A percentile compares a stretch with the other conserved stretches of the same genome.
phyloP scores from a whole-genome alignment of 306 rosid species.

The Vigna unguiculata region DNA sequence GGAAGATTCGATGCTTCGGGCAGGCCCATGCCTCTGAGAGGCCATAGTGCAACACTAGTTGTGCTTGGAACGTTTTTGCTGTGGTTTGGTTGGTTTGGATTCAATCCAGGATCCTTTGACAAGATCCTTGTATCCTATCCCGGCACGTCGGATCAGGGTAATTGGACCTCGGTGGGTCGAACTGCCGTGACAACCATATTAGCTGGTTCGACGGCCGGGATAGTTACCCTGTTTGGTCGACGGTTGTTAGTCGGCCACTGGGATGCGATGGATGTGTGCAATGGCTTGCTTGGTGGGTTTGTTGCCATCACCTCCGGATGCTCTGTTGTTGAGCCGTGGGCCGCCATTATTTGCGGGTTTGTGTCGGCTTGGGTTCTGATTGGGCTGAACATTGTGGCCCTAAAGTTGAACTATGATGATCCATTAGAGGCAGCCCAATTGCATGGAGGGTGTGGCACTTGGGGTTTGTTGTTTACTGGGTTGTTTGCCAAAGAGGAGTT shows the following conservation, averaged over 20 bases:
- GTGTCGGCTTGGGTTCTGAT: conserved; percentile 69
- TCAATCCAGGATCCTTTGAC: conserved; percentile 70
- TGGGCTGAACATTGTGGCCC: conserved; percentile 66
- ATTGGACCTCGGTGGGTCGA: conserved; percentile 68
- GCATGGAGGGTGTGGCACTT: conserved; percentile 78
- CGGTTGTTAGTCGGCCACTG: conserved; percentile 67
- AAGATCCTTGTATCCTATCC: conserved; percentile 64
- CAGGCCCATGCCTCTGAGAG: conserved; percentile 55
- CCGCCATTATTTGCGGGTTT: conserved; percentile 72
- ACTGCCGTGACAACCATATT: conserved; percentile 62
- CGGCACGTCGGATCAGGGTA: conserved; percentile 42
- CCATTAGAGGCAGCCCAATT: conserved; percentile 82
- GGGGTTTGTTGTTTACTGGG: conserved; percentile 84
- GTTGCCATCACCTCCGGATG: conserved; percentile 84
- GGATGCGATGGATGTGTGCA: conserved; percentile 75
- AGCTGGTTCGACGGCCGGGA: conserved; percentile 63
- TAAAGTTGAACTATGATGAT: conserved; percentile 64
- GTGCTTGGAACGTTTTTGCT: conserved; percentile 72
- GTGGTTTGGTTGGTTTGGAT: conserved; percentile 91
- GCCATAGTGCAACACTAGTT: conserved; percentile 72
- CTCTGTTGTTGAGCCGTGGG: conserved; percentile 84
- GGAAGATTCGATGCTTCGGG: conserved; percentile 72
- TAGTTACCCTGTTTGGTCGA: conserved; percentile 65
- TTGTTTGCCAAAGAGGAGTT: conserved; percentile 74
- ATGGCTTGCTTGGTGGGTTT: conserved; percentile 81